Conservation (phyloP, 768 basidiomycete genomes). For the Gautieria morchelliformis region DNA sequence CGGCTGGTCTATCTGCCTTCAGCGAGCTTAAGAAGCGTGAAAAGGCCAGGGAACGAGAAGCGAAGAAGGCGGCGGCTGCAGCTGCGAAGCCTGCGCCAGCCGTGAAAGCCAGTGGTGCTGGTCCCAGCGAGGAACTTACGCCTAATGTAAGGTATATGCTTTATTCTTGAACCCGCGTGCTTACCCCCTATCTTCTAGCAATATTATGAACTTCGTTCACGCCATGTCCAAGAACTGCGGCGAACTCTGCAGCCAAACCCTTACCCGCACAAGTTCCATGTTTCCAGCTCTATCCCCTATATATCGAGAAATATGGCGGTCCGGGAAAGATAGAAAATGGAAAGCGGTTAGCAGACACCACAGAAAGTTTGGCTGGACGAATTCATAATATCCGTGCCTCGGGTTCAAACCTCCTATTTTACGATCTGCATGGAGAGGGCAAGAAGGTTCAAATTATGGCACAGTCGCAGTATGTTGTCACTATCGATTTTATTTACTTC, state of each 20-base stretch:
- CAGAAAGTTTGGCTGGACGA: slow-evolving; percentile 75
- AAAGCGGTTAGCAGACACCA: slow-evolving; percentile 46
- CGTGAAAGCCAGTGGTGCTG: slow-evolving; percentile 11
- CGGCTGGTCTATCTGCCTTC: slow-evolving; percentile 11
- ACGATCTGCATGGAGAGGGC: slow-evolving; percentile 90
- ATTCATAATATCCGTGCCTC: slow-evolving; percentile 83
- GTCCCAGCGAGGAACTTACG: slow-evolving; percentile 67
- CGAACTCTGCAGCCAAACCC: slow-evolving; percentile 82
- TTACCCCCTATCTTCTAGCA: slow-evolving; percentile 43
- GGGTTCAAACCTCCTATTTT: slow-evolving; percentile 82
- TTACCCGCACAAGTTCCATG: slow-evolving; percentile 99
- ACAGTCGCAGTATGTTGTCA: slow-evolving; percentile 54
- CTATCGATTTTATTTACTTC: not conserved
- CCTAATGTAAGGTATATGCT: slow-evolving; percentile 58
- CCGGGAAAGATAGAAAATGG: slow-evolving; percentile 66
- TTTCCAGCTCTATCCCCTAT: slow-evolving; percentile 67
- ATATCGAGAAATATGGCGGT: slow-evolving; percentile 60
- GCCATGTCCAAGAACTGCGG: slow-evolving; percentile 79
- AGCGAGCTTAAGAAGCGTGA: slow-evolving; percentile 93
- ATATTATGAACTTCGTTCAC: slow-evolving; percentile 92
- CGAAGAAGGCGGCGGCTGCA: slow-evolving; percentile 73
- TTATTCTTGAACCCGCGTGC: not conserved
- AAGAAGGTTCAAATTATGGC: slow-evolving; percentile 94
- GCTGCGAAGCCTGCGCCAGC: slow-evolving; percentile 37
- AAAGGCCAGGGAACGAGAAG: slow-evolving; percentile 66